Evolutionary conservation across 2,329 filamentous ascomycete species (phyloP).

Genomic region (Talaromyces albobiverticillius): DNA sequence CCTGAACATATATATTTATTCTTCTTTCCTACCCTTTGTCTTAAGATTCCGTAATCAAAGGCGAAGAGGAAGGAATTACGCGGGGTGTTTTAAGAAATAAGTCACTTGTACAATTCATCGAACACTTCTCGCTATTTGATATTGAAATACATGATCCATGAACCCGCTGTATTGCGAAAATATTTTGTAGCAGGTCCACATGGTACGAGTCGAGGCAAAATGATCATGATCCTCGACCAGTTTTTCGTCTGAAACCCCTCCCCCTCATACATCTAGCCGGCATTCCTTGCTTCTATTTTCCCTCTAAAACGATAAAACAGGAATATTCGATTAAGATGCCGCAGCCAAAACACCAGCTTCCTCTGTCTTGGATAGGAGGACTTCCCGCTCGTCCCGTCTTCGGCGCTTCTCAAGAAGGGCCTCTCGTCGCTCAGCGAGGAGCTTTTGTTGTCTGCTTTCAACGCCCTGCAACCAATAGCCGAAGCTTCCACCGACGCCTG

Average conservation of each 20-base stretch:
- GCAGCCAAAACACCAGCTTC: slow-evolving; percentile 35
- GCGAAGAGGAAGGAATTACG: neutral
- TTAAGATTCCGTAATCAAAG: neutral
- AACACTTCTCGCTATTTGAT: slow-evolving; percentile 2
- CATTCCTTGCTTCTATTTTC: neutral
- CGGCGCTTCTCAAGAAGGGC: slow-evolving; percentile 84
- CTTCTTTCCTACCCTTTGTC: neutral
- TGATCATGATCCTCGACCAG: neutral
- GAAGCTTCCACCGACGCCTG: slow-evolving; percentile 80
- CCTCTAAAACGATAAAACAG: neutral
- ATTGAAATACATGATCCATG: slow-evolving; percentile 10
- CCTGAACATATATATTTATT: slow-evolving; percentile 1
- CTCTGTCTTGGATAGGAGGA: slow-evolving; percentile 32
- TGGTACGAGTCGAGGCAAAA: neutral
- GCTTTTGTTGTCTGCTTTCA: slow-evolving; percentile 73
- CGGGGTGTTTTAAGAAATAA: neutral
- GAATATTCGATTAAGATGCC: slow-evolving; percentile 28
- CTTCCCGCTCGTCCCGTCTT: slow-evolving; percentile 67
- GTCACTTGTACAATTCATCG: slow-evolving; percentile 5
- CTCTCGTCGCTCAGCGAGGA: slow-evolving; percentile 75
- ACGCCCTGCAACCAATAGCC: slow-evolving; percentile 96
- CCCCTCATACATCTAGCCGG: neutral
- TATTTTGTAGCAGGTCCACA: neutral
- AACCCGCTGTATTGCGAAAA: slow-evolving; percentile 5
- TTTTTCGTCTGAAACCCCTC: slow-evolving; percentile 1